Percentiles rank a stretch among this genome's conserved stretches.
Evolutionary conservation across 1,139 yeast genomes (phyloP).

Genomic region (Yamadazyma mexicana): DNA sequence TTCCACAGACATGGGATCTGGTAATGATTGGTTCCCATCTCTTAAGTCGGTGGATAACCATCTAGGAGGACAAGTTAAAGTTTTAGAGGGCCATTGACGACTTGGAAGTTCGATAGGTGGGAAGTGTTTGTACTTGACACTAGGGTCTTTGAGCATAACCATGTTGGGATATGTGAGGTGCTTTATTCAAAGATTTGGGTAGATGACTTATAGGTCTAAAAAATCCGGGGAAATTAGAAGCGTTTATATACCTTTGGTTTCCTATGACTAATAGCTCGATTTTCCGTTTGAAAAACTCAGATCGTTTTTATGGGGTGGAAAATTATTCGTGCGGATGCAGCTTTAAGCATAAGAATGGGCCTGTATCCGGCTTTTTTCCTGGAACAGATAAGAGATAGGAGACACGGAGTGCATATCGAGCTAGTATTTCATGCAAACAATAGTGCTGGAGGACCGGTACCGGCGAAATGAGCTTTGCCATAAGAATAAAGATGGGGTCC

Average conservation of each 20-base stretch:
- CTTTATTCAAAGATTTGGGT: background rate
- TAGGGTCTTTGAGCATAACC: slow-evolving; percentile 43
- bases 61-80: slow-evolving; percentile 44
- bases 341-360: no score
- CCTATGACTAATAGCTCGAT: background rate
- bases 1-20: slow-evolving; percentile 49
- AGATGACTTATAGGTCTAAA: no score
- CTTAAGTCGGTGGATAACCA: slow-evolving; percentile 53
- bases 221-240: no score
- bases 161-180: slow-evolving; percentile 2
- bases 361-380: no score
- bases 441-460: no score
- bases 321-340: background rate
- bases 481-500: no score
- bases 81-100: slow-evolving; percentile 45
- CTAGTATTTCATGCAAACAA: no score
- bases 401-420: no score
- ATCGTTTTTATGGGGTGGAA: slow-evolving; percentile 1
- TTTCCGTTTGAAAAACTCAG: background rate
- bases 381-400: no score
- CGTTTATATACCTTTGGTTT: background rate
- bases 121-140: slow-evolving; percentile 39
- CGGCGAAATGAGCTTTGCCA: no score
- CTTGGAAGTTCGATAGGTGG: slow-evolving; percentile 38
- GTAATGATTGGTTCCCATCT: slow-evolving; percentile 51